A percentile compares a stretch with the other conserved stretches of the same genome.
Evolutionary conservation across 805 yeast species (phyloP).

Genomic region (Cyberlindnera saturnus): DNA sequence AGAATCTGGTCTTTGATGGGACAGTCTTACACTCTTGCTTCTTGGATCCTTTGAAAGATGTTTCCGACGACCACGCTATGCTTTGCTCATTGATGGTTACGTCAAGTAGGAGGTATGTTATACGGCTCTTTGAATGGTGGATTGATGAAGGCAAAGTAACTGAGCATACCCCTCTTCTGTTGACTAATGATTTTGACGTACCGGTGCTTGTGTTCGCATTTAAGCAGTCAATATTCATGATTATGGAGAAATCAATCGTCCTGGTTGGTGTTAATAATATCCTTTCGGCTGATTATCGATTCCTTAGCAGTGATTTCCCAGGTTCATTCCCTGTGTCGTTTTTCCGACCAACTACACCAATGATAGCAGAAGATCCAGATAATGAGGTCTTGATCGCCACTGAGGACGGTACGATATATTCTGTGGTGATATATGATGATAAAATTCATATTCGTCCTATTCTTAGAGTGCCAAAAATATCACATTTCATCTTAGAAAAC

Average conservation of each 20-base stretch:
- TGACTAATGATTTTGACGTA: conserved; percentile 33
- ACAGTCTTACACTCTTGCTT: conserved; percentile 37
- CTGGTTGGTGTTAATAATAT: conserved; percentile 38
- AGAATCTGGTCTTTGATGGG: conserved; percentile 37
- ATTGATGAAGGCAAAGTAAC: conserved; percentile 28
- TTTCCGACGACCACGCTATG: conserved; percentile 25
- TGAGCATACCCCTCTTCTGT: conserved; percentile 33
- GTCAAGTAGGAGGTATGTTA: conserved; percentile 28
- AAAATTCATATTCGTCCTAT: conserved; percentile 25
- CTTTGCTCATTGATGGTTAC: conserved; percentile 34
- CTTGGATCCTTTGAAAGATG: conserved; percentile 29
- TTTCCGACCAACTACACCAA: conserved; percentile 24
- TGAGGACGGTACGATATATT: conserved; percentile 22
- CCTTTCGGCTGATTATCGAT: conserved; percentile 39
- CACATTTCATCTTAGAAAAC: conserved; percentile 17
- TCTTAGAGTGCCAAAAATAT: conserved; percentile 31
- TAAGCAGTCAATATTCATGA: conserved; percentile 33
- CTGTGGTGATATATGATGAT: conserved; percentile 20
- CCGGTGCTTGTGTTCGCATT: conserved; percentile 40
- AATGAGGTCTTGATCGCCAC: conserved; percentile 20
- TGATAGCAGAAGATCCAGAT: conserved; percentile 10
- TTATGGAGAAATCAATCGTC: conserved; percentile 28
- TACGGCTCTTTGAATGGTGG: conserved; percentile 37
- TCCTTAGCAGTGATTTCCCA: conserved; percentile 19
- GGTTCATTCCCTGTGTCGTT: conserved; percentile 36